These are phyloP conservation scores for Physcia stellaris DNA, from an alignment of 495 filamentous ascomycete species.

Conservation along the genomic window DNA sequence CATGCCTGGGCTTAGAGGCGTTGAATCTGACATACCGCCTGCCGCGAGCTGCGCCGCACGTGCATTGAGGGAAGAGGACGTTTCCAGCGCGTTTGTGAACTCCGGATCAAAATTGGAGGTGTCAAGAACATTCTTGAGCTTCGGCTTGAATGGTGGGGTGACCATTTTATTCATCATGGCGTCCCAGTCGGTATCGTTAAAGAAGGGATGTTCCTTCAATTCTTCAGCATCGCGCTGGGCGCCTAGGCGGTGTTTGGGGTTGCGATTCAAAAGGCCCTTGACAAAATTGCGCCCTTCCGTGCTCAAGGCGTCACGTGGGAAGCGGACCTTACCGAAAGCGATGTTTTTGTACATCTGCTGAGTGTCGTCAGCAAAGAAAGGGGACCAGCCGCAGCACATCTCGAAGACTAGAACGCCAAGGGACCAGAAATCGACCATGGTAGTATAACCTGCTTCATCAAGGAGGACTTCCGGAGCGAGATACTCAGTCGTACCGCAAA, in stretches of 20 bases:
- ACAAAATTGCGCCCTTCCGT: slow-evolving; percentile 94
- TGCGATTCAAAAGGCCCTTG: slow-evolving; percentile 91
- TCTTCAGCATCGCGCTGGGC: slow-evolving; percentile 87
- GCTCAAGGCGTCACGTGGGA: slow-evolving; percentile 86
- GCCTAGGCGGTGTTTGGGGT: slow-evolving; percentile 88
- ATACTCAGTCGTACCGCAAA: slow-evolving; percentile 97
- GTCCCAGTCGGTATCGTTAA: slow-evolving; percentile 85
- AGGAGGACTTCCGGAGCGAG: slow-evolving; percentile 89
- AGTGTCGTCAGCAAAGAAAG: slow-evolving; percentile 96
- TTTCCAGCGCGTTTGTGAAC: slow-evolving; percentile 87
- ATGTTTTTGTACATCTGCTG: slow-evolving; percentile 99
- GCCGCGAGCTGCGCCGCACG: slow-evolving; percentile 66
- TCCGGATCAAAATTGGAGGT: slow-evolving; percentile 98
- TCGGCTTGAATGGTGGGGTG: slow-evolving; percentile 96
- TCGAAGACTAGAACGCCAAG: slow-evolving; percentile 95
- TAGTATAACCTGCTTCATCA: slow-evolving; percentile 96
- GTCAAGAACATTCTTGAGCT: slow-evolving; percentile 85
- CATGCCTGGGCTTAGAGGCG: slow-evolving; percentile 83
- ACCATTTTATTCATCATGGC: slow-evolving; percentile 75
- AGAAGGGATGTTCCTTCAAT: slow-evolving; percentile 89
- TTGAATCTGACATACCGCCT: slow-evolving; percentile 62
- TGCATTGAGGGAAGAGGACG: slow-evolving; percentile 74
- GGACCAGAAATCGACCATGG: slow-evolving; percentile 99
- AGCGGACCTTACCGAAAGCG: slow-evolving; percentile 93
- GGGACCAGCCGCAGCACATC: slow-evolving; percentile 99